phyloP scores from a whole-genome alignment of 352 stramenopile species.

The Pythium diclinum region DNA sequence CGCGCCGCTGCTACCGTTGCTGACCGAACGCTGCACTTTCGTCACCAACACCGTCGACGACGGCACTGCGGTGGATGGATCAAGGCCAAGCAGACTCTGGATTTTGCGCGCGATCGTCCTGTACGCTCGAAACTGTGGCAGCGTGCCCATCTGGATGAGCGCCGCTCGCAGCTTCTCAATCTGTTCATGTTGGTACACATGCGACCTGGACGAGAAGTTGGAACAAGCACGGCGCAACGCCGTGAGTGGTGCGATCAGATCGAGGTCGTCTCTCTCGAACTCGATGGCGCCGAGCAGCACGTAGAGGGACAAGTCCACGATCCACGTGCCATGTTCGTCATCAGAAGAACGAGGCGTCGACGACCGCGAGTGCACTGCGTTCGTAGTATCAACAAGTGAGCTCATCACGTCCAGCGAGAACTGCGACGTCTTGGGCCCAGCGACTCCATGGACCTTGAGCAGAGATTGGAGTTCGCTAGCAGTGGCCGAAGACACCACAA shows the following conservation, averaged over 20 bases:
- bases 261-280: conserved; percentile 36
- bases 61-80: conserved; percentile 1
- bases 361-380: conserved; percentile 1
- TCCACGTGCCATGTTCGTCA: conserved; percentile 24
- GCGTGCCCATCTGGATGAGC: conserved; percentile 32
- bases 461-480: conserved; percentile 27
- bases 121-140: conserved; percentile 40
- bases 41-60: no score
- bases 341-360: not conserved
- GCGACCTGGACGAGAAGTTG: conserved; percentile 30
- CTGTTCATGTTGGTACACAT: conserved; percentile 43
- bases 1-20: not conserved
- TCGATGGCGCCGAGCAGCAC: conserved; percentile 36
- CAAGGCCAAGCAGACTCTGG: conserved; percentile 50
- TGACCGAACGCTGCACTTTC: conserved; percentile 15
- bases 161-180: conserved; percentile 44
- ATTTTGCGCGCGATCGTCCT: conserved; percentile 35
- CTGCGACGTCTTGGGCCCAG: conserved; percentile 35
- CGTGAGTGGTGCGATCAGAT: conserved; percentile 41
- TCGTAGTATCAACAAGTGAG: conserved; percentile 43
- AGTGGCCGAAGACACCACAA: conserved; percentile 12
- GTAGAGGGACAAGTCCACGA: conserved; percentile 47
- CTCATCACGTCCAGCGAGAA: conserved; percentile 61
- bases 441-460: conserved; percentile 33
- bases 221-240: conserved; percentile 47